A percentile compares a stretch with the other conserved stretches of the same genome.
These are phyloP conservation scores for Suhomyces guaymorum DNA, from an alignment of 1,139 yeast genomes.

Conservation along the genomic window DNA sequence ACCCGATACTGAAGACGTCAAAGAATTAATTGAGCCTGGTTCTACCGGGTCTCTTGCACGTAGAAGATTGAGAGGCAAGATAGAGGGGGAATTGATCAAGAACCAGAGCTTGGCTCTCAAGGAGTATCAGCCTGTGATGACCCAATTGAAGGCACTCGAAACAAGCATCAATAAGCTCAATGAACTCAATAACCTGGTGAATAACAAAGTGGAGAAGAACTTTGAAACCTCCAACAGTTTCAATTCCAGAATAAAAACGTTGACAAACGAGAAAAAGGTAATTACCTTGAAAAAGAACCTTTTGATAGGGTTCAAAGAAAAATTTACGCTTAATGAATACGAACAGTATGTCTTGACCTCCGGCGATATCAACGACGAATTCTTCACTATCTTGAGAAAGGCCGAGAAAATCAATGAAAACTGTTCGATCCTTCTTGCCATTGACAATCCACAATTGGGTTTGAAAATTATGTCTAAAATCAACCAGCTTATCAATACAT, in stretches of 20 bases:
- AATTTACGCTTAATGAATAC: constrained; percentile 68
- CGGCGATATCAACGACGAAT: constrained; percentile 53
- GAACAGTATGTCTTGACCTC: constrained; percentile 60
- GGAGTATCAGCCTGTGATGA: constrained; percentile 61
- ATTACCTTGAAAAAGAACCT: constrained; percentile 55
- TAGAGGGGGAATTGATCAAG: constrained; percentile 70
- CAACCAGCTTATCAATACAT: constrained; percentile 50
- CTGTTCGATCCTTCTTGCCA: constrained; percentile 66
- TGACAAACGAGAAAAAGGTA: constrained; percentile 44
- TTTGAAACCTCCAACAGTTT: constrained; percentile 24
- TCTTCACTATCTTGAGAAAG: constrained; percentile 59
- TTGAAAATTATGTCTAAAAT: constrained; percentile 64
- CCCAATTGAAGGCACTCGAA: constrained; percentile 46
- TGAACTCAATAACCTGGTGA: constrained; percentile 30
- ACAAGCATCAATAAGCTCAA: constrained; percentile 44
- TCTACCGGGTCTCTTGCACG: constrained; percentile 24
- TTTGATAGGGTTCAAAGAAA: constrained; percentile 57
- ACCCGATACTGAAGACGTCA: constrained; percentile 14
- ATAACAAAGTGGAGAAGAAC: constrained; percentile 36
- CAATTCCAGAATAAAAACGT: constrained; percentile 38
- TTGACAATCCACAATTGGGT: constrained; percentile 74
- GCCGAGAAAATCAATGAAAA: constrained; percentile 65
- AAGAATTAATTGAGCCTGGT: constrained; percentile 23
- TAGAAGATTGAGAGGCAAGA: constrained; percentile 57
- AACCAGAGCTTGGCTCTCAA: constrained; percentile 59